Percentiles rank a stretch among this genome's conserved stretches.
These are phyloP conservation scores for Fraxinus xanthoxyloides DNA, from an alignment of 305 asterid genomes.

Conservation along the genomic window DNA sequence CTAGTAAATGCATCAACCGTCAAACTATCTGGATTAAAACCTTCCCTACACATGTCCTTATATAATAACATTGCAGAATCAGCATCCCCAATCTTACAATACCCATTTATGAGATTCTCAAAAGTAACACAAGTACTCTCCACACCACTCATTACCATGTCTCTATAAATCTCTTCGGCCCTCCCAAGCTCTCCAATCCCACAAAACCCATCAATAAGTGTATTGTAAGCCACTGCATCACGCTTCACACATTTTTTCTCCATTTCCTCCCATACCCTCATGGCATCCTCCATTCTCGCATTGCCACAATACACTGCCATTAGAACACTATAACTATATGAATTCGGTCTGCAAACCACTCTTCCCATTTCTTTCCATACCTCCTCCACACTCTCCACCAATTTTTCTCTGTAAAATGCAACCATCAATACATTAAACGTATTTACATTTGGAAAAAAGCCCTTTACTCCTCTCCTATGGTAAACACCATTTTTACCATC, in stretches of 20 bases:
- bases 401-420: conserved; percentile 68
- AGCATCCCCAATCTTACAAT: conserved; percentile 49
- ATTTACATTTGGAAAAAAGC: conserved; percentile 33
- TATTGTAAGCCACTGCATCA: conserved; percentile 58
- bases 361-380: conserved; percentile 64
- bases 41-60: conserved; percentile 60
- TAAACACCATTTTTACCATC: conserved; percentile 24
- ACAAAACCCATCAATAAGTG: conserved; percentile 67
- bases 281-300: conserved; percentile 48
- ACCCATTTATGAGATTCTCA: conserved; percentile 70
- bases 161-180: conserved; percentile 70
- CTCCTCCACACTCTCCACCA: conserved; percentile 61
- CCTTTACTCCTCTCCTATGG: conserved; percentile 23
- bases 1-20: conserved; percentile 47
- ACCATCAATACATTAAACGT: conserved; percentile 65
- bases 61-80: conserved; percentile 50
- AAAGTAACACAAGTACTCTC: conserved; percentile 53
- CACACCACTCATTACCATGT: conserved; percentile 61
- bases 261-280: conserved; percentile 60
- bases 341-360: conserved; percentile 49
- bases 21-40: conserved; percentile 44
- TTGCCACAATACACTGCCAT: conserved; percentile 59
- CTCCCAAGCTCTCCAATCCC: conserved; percentile 47
- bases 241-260: conserved; percentile 38
- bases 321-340: conserved; percentile 55